Evolutionary conservation across 768 basidiomycete genomes (phyloP).

Genomic region (Cystofilobasidium capitatum): DNA sequence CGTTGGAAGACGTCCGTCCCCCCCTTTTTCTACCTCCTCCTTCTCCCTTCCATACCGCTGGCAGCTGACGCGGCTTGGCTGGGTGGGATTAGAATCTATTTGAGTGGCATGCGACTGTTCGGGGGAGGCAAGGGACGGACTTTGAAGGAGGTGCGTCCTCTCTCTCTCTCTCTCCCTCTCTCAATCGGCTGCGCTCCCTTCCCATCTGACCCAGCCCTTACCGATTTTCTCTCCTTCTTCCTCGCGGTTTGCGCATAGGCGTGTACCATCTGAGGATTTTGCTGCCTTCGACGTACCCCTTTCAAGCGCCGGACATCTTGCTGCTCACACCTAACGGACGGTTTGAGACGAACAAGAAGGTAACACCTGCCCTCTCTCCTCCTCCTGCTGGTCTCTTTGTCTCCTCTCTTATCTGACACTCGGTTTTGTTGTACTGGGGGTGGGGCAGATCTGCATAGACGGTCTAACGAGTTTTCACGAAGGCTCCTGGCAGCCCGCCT

Average conservation of each 20-base stretch:
- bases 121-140: slow-evolving; percentile 76
- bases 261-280: slow-evolving; percentile 76
- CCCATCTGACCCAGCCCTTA: background rate
- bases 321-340: slow-evolving; percentile 94
- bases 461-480: slow-evolving; percentile 56
- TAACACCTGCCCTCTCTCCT: slow-evolving; percentile 37
- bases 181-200: too few species aligned
- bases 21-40: background rate
- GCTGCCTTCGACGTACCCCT: slow-evolving; percentile 70
- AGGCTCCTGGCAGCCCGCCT: slow-evolving; percentile 95
- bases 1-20: slow-evolving; percentile 54
- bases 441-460: slow-evolving; percentile 37
- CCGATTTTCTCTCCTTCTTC: background rate
- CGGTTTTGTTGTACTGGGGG: background rate
- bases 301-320: slow-evolving; percentile 90
- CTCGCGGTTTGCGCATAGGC: slow-evolving; percentile 29
- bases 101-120: slow-evolving; percentile 97
- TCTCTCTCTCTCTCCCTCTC: background rate
- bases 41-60: slow-evolving; percentile 21
- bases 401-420: background rate
- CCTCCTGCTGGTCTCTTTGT: background rate
- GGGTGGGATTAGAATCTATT: slow-evolving; percentile 66
- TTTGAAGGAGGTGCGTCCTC: slow-evolving; percentile 62
- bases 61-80: slow-evolving; percentile 34
- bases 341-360: slow-evolving; percentile 93